phyloP scores from a whole-genome alignment of 768 basidiomycete species.

The Russula sp. region DNA sequence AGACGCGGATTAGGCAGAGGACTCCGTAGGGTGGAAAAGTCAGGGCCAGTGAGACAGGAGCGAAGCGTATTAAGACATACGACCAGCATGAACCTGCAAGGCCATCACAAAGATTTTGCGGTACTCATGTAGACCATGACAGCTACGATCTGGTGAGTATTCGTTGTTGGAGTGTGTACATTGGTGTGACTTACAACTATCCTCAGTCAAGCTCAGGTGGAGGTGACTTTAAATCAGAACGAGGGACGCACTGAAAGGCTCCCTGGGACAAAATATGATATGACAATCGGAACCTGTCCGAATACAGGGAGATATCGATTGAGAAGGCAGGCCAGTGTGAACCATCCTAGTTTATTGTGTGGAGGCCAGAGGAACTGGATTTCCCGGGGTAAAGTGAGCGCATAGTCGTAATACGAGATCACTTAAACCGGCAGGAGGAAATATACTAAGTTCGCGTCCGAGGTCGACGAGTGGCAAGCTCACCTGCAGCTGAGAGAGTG shows the following conservation, averaged over 20 bases:
- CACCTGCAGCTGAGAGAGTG: neutral
- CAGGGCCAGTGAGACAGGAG: neutral
- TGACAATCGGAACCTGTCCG: slow-evolving; percentile 28
- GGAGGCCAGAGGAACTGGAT: slow-evolving; percentile 40
- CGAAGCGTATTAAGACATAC: neutral
- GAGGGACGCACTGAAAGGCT: neutral
- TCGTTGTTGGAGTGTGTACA: neutral
- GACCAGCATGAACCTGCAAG: neutral
- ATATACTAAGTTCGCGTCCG: neutral
- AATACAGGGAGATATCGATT: slow-evolving; percentile 46
- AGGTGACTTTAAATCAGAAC: neutral
- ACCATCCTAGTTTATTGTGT: slow-evolving; percentile 32
- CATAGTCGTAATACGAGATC: slow-evolving; percentile 31
- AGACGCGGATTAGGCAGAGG: slow-evolving; percentile 7
- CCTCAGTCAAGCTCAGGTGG: neutral
- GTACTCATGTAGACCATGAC: slow-evolving; percentile 1
- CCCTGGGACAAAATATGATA: slow-evolving; percentile 21
- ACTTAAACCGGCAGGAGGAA: slow-evolving; percentile 13
- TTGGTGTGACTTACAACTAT: slow-evolving; percentile 6
- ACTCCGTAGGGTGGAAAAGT: neutral
- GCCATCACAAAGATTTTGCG: neutral
- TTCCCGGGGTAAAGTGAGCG: slow-evolving; percentile 33
- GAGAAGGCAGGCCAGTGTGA: slow-evolving; percentile 42
- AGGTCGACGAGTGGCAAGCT: neutral
- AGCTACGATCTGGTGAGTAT: neutral